Evolutionary conservation across 768 basidiomycete genomes (phyloP).

Genomic region (Cystofilobasidium ferigula): DNA sequence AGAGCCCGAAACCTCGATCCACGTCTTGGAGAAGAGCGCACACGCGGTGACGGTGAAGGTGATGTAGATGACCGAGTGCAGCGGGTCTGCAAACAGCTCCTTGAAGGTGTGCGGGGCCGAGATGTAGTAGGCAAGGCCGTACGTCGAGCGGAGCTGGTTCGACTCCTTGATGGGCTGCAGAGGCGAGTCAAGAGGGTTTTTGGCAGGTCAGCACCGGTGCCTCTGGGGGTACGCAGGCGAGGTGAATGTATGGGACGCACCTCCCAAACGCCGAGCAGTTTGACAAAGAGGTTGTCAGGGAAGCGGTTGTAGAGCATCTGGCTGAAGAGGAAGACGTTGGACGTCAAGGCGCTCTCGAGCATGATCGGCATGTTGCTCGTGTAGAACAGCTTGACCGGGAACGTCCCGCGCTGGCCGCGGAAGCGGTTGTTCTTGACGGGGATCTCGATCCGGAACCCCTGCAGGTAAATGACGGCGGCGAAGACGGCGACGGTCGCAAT

Average conservation of each 20-base stretch:
- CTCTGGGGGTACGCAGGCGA: neutral
- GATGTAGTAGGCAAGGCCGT: conserved; percentile 95
- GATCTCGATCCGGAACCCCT: conserved; percentile 97
- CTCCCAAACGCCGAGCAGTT: conserved; percentile 95
- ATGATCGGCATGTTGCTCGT: conserved; percentile 99
- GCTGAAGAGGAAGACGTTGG: conserved; percentile 87
- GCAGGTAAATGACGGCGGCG: conserved; percentile 90
- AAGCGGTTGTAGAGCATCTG: conserved; percentile 91
- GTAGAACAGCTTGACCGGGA: conserved; percentile 98
- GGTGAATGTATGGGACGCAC: conserved; percentile 51
- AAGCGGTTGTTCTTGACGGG: conserved; percentile 93
- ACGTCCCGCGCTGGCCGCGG: conserved; percentile 88
- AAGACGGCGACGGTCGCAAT: conserved; percentile 85
- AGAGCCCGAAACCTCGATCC: conserved; percentile 96
- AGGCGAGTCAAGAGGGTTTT: too few species aligned
- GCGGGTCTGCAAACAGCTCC: conserved; percentile 77
- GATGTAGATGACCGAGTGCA: conserved; percentile 85
- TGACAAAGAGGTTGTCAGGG: conserved; percentile 81
- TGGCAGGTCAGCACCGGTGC: neutral
- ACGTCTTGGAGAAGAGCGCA: conserved; percentile 96
- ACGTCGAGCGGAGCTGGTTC: conserved; percentile 76
- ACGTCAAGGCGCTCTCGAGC: conserved; percentile 85
- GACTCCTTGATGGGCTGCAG: conserved; percentile 92
- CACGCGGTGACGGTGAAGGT: conserved; percentile 86
- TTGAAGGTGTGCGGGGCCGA: conserved; percentile 90